Conservation (phyloP, 1,284 basidiomycete genomes). For the Rhodotorula sp. region DNA sequence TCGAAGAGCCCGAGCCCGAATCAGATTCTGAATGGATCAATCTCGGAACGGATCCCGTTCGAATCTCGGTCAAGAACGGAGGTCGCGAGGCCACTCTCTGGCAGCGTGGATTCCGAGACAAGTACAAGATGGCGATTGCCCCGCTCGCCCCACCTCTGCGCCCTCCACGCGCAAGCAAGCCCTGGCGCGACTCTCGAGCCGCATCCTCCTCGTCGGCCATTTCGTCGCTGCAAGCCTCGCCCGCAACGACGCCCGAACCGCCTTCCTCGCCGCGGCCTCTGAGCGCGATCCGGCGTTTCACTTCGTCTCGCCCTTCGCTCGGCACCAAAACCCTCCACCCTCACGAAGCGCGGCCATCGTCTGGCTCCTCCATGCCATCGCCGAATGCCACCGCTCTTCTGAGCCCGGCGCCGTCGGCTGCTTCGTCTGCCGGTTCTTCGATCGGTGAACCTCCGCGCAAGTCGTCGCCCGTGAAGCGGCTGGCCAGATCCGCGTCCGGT, state of each 20-base stretch:
- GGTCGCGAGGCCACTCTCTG: constrained; percentile 48
- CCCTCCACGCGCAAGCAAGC: not conserved
- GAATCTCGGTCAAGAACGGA: constrained; percentile 42
- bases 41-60: constrained; percentile 34
- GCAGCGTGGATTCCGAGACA: constrained; percentile 48
- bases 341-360: not conserved
- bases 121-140: constrained; percentile 29
- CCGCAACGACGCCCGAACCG: constrained; percentile 19
- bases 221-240: constrained; percentile 11
- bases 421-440: not conserved
- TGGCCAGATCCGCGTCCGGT: constrained; percentile 59
- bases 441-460: constrained; percentile 43
- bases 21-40: constrained; percentile 47
- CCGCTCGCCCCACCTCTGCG: constrained; percentile 19
- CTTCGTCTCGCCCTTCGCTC: constrained; percentile 17
- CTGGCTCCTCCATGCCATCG: not conserved
- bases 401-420: not conserved
- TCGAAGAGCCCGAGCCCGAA: not conserved
- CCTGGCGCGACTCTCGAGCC: not conserved
- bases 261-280: constrained; percentile 1
- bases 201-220: constrained; percentile 19
- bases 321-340: not conserved
- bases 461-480: constrained; percentile 66
- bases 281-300: constrained; percentile 23
- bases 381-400: not conserved